Evolutionary conservation across 176 grass and related monocot genomes (phyloP), one percentile per base, ranked within the genome.

Genomic region (Aegilops sharonensis): DNA sequence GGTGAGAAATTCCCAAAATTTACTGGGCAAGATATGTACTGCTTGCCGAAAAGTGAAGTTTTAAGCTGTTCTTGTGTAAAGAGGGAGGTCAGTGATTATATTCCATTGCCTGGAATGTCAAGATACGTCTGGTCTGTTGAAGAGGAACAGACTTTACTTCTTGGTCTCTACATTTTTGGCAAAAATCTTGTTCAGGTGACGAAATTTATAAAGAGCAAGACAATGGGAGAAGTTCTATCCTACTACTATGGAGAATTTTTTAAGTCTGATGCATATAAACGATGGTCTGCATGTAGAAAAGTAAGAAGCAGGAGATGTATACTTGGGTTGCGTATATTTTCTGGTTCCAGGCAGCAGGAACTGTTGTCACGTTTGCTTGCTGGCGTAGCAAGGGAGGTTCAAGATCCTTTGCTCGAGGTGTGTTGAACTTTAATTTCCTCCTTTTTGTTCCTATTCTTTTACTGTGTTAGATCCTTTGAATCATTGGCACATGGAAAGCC

Each of bases 161-260:
- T 99, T 82, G 97, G 90, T 74, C 81, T 99, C 21, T 99, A 99
- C 56, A 91, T 96, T 80, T 99, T 96, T 80, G 93, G 91, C 31
- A 99, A 99, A 87, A 92, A 94, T 86, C 90, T 99, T 89, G 86
- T 92, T 66, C 85, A 94, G 75, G 88, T 96, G 87, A 81, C 45
- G 11, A 89, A 84, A 75, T 94, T 99, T 92, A 61, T 91, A 36
- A 74, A 87, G 36, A 77, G 42, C 57, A 99, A 92, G 80, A 94
- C 79, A 63, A 88, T 92, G 87, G 97, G 97, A 72, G 94, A 94
- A 81, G 87, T 99, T 36, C 68, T 99, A 48, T 80, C 92, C 36
- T 99, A 94, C 67, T 99, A 94, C 78, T 99, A 99, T 30, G 93
- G 93, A 81, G 88, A 88, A 27, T 99, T 96, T 75, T 99, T 88